Percentiles rank a stretch among this genome's conserved stretches.
Evolutionary conservation across 495 filamentous ascomycete genomes (phyloP).

Genomic region (Talaromyces trachyspermus): DNA sequence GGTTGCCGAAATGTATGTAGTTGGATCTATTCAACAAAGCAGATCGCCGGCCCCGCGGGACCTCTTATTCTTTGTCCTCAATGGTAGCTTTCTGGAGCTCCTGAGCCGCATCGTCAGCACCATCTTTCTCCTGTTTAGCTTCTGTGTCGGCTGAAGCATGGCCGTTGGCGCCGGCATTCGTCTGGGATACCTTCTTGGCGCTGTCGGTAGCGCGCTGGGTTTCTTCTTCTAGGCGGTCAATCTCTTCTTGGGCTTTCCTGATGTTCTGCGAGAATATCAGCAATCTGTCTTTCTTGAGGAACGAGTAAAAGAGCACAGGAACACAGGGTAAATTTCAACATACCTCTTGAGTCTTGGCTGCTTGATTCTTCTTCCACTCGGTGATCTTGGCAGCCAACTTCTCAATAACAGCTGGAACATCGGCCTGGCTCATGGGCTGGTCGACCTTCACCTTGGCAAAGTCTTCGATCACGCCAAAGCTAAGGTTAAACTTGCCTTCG

Average conservation of each 20-base stretch:
- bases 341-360: conserved; percentile 86
- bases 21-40: conserved; percentile 83
- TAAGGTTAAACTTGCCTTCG: conserved; percentile 70
- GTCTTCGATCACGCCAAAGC: conserved; percentile 83
- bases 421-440: conserved; percentile 74
- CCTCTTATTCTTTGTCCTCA: conserved; percentile 44
- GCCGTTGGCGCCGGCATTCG: conserved; percentile 45
- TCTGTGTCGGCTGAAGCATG: conserved; percentile 45
- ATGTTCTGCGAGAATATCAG: conserved; percentile 52
- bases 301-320: neutral
- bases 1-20: conserved; percentile 93
- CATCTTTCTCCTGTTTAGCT: conserved; percentile 51
- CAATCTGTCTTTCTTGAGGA: conserved; percentile 1
- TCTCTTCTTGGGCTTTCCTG: conserved; percentile 60
- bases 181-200: conserved; percentile 46
- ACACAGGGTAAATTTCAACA: too few species aligned
- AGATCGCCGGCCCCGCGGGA: too few species aligned
- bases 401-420: conserved; percentile 69
- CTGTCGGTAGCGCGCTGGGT: conserved; percentile 31
- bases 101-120: conserved; percentile 45
- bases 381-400: conserved; percentile 86
- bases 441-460: conserved; percentile 75
- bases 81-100: conserved; percentile 53
- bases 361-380: conserved; percentile 90
- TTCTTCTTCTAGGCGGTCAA: conserved; percentile 53